Evolutionary conservation across 768 basidiomycete genomes (phyloP), one percentile per base, ranked within the genome.

Genomic region (Termitomyces sp.): DNA sequence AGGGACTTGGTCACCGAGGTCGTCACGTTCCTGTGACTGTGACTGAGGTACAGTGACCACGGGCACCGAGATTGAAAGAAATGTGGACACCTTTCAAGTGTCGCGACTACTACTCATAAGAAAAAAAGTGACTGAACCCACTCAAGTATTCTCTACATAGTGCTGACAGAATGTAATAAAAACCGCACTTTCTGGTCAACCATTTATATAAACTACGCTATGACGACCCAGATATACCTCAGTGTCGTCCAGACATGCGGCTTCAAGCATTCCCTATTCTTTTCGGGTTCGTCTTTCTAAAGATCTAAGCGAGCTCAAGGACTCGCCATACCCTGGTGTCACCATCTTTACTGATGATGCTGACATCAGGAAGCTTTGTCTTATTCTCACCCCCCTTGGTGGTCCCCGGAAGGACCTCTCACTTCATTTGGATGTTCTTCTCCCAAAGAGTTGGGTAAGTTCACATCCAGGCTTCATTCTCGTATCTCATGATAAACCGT

Each of bases 371-470:
- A 70, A 73, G 58, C 69, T 81, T 59, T 81, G 78, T 60, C 70
- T 80, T n/a, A 71, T 79, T 12, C 71, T 80, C 25, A 77, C 74
- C 0, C 79, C 77, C 29, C 74, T 76, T 1, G 71, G 71, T 61
- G 79, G 79, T 25, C 77, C 79, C 14, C 79, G 76, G 76, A 78
- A 73, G 59, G 74, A 70, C 50, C 63, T 80, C 43, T 65, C 74
- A 2, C 66, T 79, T 32, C 78, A 77, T 57, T 79, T 78, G 43
- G 71, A 73, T 50, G 78, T 79, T 25, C 32, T 57, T 14, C 65
- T 80, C 10, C 76, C 76, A 4, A 60, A 66, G 8, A 49, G 68
- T 14, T 78, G 78, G 77, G 76, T 76, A 62, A 31, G 71, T 66
- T 25, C 20, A 4, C 15, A 3, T 15, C 25, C 36, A 56, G 10